These are phyloP conservation scores for Starmerella geochares DNA, from an alignment of 805 yeast species.

Conservation along the genomic window DNA sequence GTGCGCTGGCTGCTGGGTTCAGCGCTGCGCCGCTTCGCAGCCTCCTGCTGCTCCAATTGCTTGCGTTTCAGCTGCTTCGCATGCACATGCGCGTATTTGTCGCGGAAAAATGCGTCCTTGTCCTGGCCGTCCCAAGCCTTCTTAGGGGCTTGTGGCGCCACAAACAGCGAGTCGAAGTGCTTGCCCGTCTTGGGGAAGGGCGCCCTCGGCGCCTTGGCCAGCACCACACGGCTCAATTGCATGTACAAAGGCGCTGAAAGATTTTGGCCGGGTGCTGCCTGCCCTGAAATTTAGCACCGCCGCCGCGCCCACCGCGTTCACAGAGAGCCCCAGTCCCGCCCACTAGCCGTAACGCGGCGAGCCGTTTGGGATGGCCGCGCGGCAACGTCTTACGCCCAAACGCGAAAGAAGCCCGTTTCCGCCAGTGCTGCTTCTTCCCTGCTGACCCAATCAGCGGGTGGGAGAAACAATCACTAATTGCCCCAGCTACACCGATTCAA, in stretches of 20 bases:
- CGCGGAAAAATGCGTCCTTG: constrained; percentile 52
- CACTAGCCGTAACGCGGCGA: too few species aligned
- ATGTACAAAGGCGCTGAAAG: too few species aligned
- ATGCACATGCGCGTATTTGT: constrained; percentile 57
- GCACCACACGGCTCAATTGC: constrained; percentile 1
- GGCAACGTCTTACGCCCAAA: background rate
- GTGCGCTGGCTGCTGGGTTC: background rate
- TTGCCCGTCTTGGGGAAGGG: constrained; percentile 18
- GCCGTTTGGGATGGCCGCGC: too few species aligned
- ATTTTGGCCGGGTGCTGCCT: too few species aligned
- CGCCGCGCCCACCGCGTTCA: too few species aligned
- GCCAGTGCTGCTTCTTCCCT: background rate
- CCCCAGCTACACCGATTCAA: background rate
- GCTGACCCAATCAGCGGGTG: constrained; percentile 20
- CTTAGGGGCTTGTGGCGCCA: constrained; percentile 25
- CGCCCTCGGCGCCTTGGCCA: constrained; percentile 14
- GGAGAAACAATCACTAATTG: background rate
- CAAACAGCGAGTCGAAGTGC: constrained; percentile 20
- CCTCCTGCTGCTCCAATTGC: constrained; percentile 23
- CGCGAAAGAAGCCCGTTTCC: too few species aligned
- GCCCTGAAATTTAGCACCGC: too few species aligned
- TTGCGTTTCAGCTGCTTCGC: constrained; percentile 37
- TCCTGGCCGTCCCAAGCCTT: constrained; percentile 67
- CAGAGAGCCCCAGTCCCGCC: too few species aligned
- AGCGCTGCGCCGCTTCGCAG: constrained; percentile 13